Base-by-base conservation (phyloP, 1,284 basidiomycete species). In the Thelephora terrestris region DNA sequence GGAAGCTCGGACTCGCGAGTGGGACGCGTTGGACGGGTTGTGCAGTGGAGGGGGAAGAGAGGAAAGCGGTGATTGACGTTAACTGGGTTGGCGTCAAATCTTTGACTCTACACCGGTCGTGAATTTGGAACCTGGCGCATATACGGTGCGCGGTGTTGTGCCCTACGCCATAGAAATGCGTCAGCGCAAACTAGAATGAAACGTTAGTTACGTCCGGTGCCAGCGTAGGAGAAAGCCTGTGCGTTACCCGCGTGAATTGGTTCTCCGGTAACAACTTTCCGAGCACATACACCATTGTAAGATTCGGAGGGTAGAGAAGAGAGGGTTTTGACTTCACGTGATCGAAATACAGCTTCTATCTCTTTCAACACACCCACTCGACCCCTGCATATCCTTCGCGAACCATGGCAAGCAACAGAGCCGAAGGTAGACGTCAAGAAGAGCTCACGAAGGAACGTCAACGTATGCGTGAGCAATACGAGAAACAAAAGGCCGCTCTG, bases 51-150 rank as follows among this genome's bases (percentile, higher is more conserved):
- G 91, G 91, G 0, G 90, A 89, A 1, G 90, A 91, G 12, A 95
- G 79, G 66, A 92, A 91, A 10, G 92, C 88, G 9, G 90, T 84
- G 16, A 95, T 75, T 34, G 81, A 74, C 14, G 88, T 93, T 49
- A 91, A 72, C 72, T 95, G 91, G 24, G 76, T 70, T 23, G 89
- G 81, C 10, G 85, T 81, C 23, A 95, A 71, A 59, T 88, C 77
- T 46, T 75, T 75, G 52, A 95, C 77, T 63, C 79, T 81, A 65
- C 85, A 82, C 48, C 74, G 74, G 70, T 86, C 79, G 66, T 95
- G 91, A 51, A 95, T 82, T 60, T 86, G 85, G 40, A 93, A 76
- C 50, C 92, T 86, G 4, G 92, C 90, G 64, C 92, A 94, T 29
- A 95, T 74, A 25, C 83, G 82, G 48, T 78, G 74, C 10, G 91